Evolutionary conservation across 1,284 basidiomycete genomes (phyloP), one percentile per base, ranked within the genome.

Genomic region (Trichosporon inkin): DNA sequence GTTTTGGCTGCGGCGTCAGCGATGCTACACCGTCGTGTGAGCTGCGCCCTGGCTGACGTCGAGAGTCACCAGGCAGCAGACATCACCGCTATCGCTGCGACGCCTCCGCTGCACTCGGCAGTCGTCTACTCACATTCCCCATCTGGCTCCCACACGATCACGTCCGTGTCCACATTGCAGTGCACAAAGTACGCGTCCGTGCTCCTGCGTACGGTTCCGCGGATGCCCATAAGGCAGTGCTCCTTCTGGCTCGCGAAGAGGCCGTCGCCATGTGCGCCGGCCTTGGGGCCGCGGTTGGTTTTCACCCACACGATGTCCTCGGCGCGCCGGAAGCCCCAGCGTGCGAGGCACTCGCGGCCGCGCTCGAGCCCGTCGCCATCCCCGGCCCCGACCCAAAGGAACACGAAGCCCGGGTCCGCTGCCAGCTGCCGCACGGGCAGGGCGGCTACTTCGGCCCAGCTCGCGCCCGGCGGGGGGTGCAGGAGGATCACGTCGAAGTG

Each of bases 261-360:
- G 6, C 76, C 67, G 32, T 53, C 56, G 59, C 51, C 40, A 41
- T 38, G 37, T 35, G 34, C 32, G 22, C 55, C 59, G 40, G 51
- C 56, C 19, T 32, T 55, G 17, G 44, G 28, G 16, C 44, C 13
- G 13, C 44, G 44, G 72, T 96, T 97, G 35, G 92, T 95, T 79
- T 91, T 93, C 58, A 96, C 87, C 92, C 94, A 98, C 5, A 95
- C 89, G 19, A 99, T 92, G 75, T 99, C 95, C 74, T 99, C 95
- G 68, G 92, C 97, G 52, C 95, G 80, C 49, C 95, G 81, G 75
- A 95, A 99, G 0, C 95, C 95, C 95, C 95, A 99, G 71, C 86
- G 88, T 1, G 88, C 87, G 51, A 98, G 82, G 36, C 95, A 82
- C 73, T 98, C 95, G 38, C 95, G 82, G 0, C 96, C 95, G 35